Conservation (phyloP, 805 yeast species). For the Kazachstania kunashirensis region DNA sequence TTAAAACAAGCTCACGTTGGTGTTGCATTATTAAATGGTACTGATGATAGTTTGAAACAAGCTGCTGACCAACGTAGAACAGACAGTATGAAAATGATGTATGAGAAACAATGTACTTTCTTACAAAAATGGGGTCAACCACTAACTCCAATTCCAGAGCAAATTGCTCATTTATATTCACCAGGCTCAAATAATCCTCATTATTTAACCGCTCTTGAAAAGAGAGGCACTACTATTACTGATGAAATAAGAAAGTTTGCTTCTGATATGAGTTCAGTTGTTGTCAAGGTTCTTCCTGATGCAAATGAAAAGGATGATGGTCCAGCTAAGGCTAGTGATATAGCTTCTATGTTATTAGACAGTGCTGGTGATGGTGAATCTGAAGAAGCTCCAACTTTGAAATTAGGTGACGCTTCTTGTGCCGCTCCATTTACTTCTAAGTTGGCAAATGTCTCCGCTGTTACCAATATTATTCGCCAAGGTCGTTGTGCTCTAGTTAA, state of each 20-base stretch:
- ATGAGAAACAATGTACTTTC: conserved; percentile 74
- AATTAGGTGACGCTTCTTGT: conserved; percentile 96
- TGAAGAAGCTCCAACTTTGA: conserved; percentile 81
- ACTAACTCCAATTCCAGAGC: conserved; percentile 69
- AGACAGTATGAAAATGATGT: conserved; percentile 54
- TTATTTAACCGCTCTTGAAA: conserved; percentile 76
- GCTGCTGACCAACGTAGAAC: conserved; percentile 70
- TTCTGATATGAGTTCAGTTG: conserved; percentile 37
- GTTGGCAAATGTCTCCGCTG: conserved; percentile 83
- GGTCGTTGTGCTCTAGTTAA: conserved; percentile 97
- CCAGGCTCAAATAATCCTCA: conserved; percentile 91
- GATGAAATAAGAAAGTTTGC: conserved; percentile 60
- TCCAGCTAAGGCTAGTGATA: conserved; percentile 31
- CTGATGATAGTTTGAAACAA: conserved; percentile 86
- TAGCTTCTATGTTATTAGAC: conserved; percentile 33
- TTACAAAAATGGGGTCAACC: conserved; percentile 77
- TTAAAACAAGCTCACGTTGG: conserved; percentile 97
- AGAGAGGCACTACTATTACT: conserved; percentile 70
- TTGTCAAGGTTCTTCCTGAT: conserved; percentile 28
- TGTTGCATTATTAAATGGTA: conserved; percentile 94
- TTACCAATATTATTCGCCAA: conserved; percentile 88
- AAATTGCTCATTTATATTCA: conserved; percentile 92
- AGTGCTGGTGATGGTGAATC: conserved; percentile 34
- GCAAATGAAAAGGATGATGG: conserved; percentile 46
- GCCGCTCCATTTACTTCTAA: conserved; percentile 99